phyloP scores from a whole-genome alignment of 1,284 basidiomycete species.

The Kalmanozyma brasiliensis region DNA sequence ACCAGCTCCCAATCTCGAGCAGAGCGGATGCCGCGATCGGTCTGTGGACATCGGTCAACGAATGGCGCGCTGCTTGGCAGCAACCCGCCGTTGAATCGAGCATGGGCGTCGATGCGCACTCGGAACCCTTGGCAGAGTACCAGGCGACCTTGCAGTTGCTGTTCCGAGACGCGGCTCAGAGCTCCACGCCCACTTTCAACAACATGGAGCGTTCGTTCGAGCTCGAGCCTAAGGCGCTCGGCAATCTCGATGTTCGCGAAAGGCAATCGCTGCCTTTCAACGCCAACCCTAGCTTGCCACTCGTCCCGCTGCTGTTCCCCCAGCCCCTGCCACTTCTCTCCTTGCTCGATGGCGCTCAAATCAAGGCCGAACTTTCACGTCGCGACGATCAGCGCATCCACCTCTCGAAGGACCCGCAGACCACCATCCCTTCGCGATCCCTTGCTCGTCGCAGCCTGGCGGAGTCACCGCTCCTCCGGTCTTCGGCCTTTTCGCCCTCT shows the following conservation, averaged over 20 bases:
- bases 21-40: conserved; percentile 18
- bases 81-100: conserved; percentile 5
- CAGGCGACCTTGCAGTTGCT: conserved; percentile 44
- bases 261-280: conserved; percentile 18
- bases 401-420: conserved; percentile 23
- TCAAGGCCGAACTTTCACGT: conserved; percentile 25
- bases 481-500: conserved; percentile 38
- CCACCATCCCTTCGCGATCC: conserved; percentile 43
- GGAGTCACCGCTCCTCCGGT: conserved; percentile 47
- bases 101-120: conserved; percentile 11
- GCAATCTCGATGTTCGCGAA: conserved; percentile 47
- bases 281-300: conserved; percentile 28
- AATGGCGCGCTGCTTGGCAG: conserved; percentile 38
- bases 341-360: conserved; percentile 39
- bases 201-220: conserved; percentile 50
- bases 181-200: conserved; percentile 12
- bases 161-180: conserved; percentile 26
- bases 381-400: conserved; percentile 17
- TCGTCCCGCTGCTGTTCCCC: conserved; percentile 54
- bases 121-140: conserved; percentile 44
- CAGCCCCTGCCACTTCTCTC: conserved; percentile 57
- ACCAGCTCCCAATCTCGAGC: conserved; percentile 11
- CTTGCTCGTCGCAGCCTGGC: conserved; percentile 29
- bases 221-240: conserved; percentile 53
- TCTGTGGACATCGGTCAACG: conserved; percentile 10